phyloP scores from a whole-genome alignment of 78 protist species.

The Speleostelium caveatum region DNA sequence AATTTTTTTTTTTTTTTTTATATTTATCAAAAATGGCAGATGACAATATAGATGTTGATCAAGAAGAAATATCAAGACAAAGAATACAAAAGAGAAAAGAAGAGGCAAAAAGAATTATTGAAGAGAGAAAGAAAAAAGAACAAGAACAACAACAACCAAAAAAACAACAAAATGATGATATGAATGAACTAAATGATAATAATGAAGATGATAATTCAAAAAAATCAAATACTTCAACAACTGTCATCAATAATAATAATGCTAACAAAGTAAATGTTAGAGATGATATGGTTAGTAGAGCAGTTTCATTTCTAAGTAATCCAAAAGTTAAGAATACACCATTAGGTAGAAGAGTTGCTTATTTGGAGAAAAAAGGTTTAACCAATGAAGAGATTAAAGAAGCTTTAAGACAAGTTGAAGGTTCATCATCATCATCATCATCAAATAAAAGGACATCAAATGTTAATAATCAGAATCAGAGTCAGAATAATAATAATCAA shows the following conservation, averaged over 20 bases:
- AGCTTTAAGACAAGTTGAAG: conserved; percentile 50
- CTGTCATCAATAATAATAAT: background rate
- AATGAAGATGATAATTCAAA: conserved; percentile 1
- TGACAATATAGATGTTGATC: background rate
- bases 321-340: conserved; percentile 71
- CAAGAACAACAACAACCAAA: conserved; percentile 30
- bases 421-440: background rate
- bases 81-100: conserved; percentile 77
- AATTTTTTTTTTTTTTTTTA: too few relatives aligned
- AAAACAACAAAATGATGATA: background rate
- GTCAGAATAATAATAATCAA: background rate
- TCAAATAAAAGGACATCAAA: background rate
- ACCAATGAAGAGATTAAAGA: conserved; percentile 68
- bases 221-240: background rate
- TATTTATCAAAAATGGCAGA: background rate
- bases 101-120: conserved; percentile 73
- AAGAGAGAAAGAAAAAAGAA: conserved; percentile 71
- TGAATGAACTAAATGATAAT: conserved; percentile 10
- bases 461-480: background rate
- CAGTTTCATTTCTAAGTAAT: conserved; percentile 53
- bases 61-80: conserved; percentile 39
- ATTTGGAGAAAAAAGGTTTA: conserved; percentile 64
- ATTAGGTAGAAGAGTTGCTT: conserved; percentile 61
- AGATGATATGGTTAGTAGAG: conserved; percentile 75
- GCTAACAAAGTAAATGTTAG: conserved; percentile 9